Evolutionary conservation across 169 alveolate species (phyloP), one percentile per base, ranked within the genome.

Genomic region (Plasmodium malariae): DNA sequence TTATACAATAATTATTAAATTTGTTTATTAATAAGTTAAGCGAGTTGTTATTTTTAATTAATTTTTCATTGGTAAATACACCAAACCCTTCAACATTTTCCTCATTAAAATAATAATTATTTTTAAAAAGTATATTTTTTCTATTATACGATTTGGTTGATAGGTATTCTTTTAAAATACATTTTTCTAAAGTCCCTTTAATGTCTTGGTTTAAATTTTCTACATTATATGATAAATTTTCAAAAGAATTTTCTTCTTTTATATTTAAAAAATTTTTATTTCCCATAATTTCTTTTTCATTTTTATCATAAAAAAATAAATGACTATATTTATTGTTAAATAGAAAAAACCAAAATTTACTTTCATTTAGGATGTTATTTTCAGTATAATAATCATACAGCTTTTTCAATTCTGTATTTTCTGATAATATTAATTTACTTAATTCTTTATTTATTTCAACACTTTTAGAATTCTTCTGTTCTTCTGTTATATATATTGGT

Each of bases 241-340:
- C 73, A 55, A 40, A 78, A 9, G 45, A 62, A n/a, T 78, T 60
- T 43, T 37, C 65, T 40, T 68, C 55, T 32, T 78, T 62, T 28
- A 78, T 78, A 68, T 67, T 62, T 67, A 62, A 30, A 26, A 78
- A 62, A 6, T 78, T 62, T 63, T 78, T 78, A 45, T 78, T 62
- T 51, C 65, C 51, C 69, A 63, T 62, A 30, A 49, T 43, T n/a
- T 78, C 89, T 68, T 78, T 78, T 63, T 78, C 89, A 40, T 78
- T 78, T 78, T 78, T 62, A 12, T 78, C 89, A 68, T 62, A 78
- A 78, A 78, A 78, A 51, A 78, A 78, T 45, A 78, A 78, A 37
- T 78, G 89, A 55, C 89, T 78, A 43, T 78, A 78, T 78, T 62
- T 78, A 54, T 78, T 78, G 28, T 78, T 78, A 78, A 78, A 78